These are phyloP conservation scores for Limnanthes douglasii DNA, from an alignment of 345 rosid species.

Conservation along the genomic window DNA sequence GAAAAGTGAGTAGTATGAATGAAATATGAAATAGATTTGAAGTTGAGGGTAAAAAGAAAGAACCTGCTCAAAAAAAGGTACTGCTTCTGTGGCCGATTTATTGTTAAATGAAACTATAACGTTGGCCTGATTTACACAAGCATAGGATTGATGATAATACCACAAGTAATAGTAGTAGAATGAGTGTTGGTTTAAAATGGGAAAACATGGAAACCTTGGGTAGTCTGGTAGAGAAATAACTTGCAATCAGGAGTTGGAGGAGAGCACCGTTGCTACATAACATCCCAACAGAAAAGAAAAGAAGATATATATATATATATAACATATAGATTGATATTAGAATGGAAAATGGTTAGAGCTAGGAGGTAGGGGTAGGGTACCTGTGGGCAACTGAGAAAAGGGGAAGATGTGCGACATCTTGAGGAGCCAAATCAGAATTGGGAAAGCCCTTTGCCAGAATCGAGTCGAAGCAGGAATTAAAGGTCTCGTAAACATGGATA, in stretches of 20 bases:
- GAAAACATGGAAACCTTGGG: slow-evolving; percentile 53
- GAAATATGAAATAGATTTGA: not conserved
- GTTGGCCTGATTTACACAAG: too few relatives aligned
- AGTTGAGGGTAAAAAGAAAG: not conserved
- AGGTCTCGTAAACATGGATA: slow-evolving; percentile 55
- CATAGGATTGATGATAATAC: too few relatives aligned
- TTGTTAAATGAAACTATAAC: slow-evolving; percentile 89
- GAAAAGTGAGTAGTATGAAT: slow-evolving; percentile 5
- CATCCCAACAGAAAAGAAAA: not conserved
- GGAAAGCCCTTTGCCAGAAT: slow-evolving; percentile 51
- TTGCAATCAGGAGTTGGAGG: slow-evolving; percentile 75
- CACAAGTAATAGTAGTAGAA: too few relatives aligned
- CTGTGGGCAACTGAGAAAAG: slow-evolving; percentile 86
- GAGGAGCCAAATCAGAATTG: slow-evolving; percentile 28
- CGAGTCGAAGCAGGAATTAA: slow-evolving; percentile 49
- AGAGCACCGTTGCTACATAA: slow-evolving; percentile 80
- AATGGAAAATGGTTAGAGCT: not conserved
- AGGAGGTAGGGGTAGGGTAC: slow-evolving; percentile 12
- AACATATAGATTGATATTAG: too few relatives aligned
- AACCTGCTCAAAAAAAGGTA: slow-evolving; percentile 95
- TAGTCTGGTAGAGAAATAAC: slow-evolving; percentile 75
- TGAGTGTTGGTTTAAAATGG: too few relatives aligned
- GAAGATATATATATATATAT: not conserved
- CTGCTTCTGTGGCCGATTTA: slow-evolving; percentile 93
- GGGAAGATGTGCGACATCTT: slow-evolving; percentile 48